These are phyloP conservation scores for Aspergillus hancockii DNA, from an alignment of 495 filamentous ascomycete species.

Conservation along the genomic window DNA sequence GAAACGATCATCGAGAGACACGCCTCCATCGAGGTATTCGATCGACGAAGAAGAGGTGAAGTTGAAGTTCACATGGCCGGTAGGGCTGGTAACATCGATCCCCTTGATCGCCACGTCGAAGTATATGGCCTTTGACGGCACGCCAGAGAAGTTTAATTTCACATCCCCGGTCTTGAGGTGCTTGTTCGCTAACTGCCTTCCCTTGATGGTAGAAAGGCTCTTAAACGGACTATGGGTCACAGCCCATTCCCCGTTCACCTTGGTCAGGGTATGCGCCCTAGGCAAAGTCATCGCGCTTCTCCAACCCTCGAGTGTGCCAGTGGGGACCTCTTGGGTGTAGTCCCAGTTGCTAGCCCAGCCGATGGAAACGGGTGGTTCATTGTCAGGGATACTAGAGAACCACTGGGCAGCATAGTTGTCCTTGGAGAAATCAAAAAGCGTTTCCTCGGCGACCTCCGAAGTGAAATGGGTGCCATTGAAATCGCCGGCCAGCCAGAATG, in stretches of 20 bases:
- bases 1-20: slow-evolving; percentile 42
- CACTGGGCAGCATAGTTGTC: slow-evolving; percentile 58
- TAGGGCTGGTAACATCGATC: slow-evolving; percentile 34
- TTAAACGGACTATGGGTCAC: slow-evolving; percentile 36
- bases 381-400: slow-evolving; percentile 43
- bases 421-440: slow-evolving; percentile 46
- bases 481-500: slow-evolving; percentile 45
- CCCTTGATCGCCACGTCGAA: slow-evolving; percentile 45
- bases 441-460: slow-evolving; percentile 4
- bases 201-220: slow-evolving; percentile 25
- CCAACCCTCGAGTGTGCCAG: slow-evolving; percentile 47
- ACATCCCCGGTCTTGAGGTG: slow-evolving; percentile 23
- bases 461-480: slow-evolving; percentile 46
- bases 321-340: slow-evolving; percentile 50
- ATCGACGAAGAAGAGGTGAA: slow-evolving; percentile 47
- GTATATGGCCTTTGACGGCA: slow-evolving; percentile 45
- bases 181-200: slow-evolving; percentile 29
- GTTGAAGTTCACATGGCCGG: slow-evolving; percentile 50
- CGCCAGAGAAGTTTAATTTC: slow-evolving; percentile 35
- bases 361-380: slow-evolving; percentile 43
- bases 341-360: slow-evolving; percentile 59
- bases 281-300: slow-evolving; percentile 48
- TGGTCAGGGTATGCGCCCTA: slow-evolving; percentile 38
- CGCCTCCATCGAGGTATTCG: slow-evolving; percentile 48
- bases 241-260: slow-evolving; percentile 42